Evolutionary conservation across 2,329 filamentous ascomycete genomes (phyloP).

Genomic region (Botryotinia globosa): DNA sequence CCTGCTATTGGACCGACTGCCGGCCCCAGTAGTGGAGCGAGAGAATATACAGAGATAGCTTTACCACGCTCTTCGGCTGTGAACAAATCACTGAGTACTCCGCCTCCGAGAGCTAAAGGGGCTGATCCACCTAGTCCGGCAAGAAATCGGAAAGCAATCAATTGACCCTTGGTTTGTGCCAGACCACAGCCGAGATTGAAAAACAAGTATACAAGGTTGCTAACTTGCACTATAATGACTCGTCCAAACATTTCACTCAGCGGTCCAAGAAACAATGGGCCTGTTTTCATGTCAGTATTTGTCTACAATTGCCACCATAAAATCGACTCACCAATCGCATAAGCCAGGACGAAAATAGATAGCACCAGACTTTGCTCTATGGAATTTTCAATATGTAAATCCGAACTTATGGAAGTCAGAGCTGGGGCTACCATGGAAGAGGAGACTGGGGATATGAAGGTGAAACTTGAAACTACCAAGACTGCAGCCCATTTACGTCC

Average conservation of each 20-base stretch:
- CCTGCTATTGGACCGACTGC: conserved; percentile 47
- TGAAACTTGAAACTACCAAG: conserved; percentile 44
- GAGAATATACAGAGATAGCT: conserved; percentile 40
- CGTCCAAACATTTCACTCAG: conserved; percentile 51
- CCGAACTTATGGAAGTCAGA: conserved; percentile 50
- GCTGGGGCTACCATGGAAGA: conserved; percentile 54
- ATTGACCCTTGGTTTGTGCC: conserved; percentile 43
- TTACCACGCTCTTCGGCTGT: conserved; percentile 47
- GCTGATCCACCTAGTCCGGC: conserved; percentile 49
- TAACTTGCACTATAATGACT: conserved; percentile 42
- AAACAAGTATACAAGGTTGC: conserved; percentile 51
- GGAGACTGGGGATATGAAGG: conserved; percentile 51
- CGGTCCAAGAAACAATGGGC: conserved; percentile 59
- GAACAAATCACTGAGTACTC: conserved; percentile 48
- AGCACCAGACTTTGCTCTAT: conserved; percentile 47
- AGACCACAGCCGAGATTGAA: conserved; percentile 55
- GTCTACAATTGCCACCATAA: neutral
- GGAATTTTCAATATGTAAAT: conserved; percentile 50
- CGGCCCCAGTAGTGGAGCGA: conserved; percentile 37
- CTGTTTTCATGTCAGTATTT: conserved; percentile 38
- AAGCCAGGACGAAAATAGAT: conserved; percentile 48
- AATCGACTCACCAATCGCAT: conserved; percentile 25
- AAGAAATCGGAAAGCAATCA: conserved; percentile 48
- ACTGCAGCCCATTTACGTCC: conserved; percentile 49
- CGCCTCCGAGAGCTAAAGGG: conserved; percentile 46